Conservation (phyloP, 169 alveolate genomes). For the Babesia divergens region DNA sequence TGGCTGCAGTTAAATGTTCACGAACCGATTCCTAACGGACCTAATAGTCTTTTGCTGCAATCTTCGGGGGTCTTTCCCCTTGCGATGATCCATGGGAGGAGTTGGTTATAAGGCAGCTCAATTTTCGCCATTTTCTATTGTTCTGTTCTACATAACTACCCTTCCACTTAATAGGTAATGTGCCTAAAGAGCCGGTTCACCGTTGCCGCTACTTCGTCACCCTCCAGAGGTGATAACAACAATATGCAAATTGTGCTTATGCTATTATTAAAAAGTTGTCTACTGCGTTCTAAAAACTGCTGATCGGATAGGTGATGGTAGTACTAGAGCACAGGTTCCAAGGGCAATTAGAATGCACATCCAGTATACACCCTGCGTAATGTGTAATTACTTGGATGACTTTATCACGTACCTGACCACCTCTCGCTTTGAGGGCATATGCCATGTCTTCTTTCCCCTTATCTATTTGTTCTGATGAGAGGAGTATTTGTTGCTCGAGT, state of each 20-base stretch:
- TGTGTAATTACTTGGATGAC: not conserved
- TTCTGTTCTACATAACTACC: not conserved
- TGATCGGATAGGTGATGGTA: conserved; percentile 48
- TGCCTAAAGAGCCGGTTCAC: not conserved
- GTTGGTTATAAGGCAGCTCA: conserved; percentile 55
- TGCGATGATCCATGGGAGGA: conserved; percentile 57
- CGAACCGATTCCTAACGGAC: not conserved
- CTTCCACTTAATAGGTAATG: not conserved
- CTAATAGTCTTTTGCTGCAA: conserved; percentile 39
- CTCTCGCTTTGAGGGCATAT: conserved; percentile 6
- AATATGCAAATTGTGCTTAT: not conserved
- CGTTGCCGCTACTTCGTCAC: not conserved
- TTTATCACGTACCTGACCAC: not conserved
- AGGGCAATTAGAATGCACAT: conserved; percentile 39
- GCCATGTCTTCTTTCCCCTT: conserved; percentile 57
- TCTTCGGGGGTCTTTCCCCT: conserved; percentile 60
- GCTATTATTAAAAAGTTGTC: not conserved
- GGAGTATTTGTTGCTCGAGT: conserved; percentile 56
- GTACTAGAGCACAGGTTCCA: conserved; percentile 31
- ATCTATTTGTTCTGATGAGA: conserved; percentile 61
- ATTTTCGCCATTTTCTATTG: conserved; percentile 25
- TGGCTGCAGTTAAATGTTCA: not conserved
- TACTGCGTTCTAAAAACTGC: conserved; percentile 38
- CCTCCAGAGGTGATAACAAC: not conserved
- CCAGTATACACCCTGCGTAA: conserved; percentile 37